Percentiles rank a stretch among this genome's conserved stretches.
These are phyloP conservation scores for Gryganskiella cystojenkinii DNA, from an alignment of 192 early-diverging fungal genomes.

Conservation along the genomic window DNA sequence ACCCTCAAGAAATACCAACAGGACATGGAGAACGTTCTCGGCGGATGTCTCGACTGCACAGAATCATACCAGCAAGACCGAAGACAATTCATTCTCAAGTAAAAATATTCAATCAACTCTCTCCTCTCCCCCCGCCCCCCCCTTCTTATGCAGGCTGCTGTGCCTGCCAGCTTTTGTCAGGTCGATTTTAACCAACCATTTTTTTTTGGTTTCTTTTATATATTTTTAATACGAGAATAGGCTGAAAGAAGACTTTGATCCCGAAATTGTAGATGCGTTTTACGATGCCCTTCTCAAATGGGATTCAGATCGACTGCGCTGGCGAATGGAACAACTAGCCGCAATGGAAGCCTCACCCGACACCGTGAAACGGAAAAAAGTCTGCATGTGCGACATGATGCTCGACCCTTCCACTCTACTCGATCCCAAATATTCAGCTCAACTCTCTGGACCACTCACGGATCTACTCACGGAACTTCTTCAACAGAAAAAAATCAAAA, in stretches of 20 bases:
- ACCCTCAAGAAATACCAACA: conserved; percentile 11
- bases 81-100: conserved; percentile 20
- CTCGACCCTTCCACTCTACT: conserved; percentile 26
- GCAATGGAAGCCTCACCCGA: background rate
- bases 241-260: conserved; percentile 8
- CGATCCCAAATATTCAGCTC: conserved; percentile 1
- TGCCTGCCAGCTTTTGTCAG: too few relatives aligned
- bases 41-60: conserved; percentile 25
- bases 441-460: conserved; percentile 10
- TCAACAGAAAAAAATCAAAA: conserved; percentile 16
- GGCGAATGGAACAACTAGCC: conserved; percentile 1
- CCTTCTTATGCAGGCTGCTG: too few relatives aligned
- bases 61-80: conserved; percentile 32
- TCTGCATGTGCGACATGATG: conserved; percentile 29
- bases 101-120: background rate
- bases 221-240: too few relatives aligned
- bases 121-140: too few relatives aligned
- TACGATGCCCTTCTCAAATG: conserved; percentile 23
- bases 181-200: too few relatives aligned
- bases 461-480: conserved; percentile 20
- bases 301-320: conserved; percentile 21
- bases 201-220: too few relatives aligned
- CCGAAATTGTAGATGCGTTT: conserved; percentile 19
- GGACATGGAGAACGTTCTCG: conserved; percentile 17
- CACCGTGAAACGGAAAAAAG: conserved; percentile 14